phyloP scores from a whole-genome alignment of 1,284 basidiomycete species.

The Fomitopsis betulina region DNA sequence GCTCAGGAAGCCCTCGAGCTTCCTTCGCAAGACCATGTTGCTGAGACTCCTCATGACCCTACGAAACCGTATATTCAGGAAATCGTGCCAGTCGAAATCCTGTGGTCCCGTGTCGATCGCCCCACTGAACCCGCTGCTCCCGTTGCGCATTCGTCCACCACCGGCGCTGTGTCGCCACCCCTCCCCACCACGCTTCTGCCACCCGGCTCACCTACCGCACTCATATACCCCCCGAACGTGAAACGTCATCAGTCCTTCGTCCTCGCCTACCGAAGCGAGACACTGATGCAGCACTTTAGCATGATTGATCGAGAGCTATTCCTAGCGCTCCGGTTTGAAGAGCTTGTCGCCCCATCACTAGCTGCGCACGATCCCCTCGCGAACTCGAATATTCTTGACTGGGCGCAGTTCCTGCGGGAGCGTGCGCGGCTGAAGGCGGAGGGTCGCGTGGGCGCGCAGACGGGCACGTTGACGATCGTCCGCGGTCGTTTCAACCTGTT shows the following conservation, averaged over 20 bases:
- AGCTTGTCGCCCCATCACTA: constrained; percentile 73
- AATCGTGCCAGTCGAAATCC: constrained; percentile 60
- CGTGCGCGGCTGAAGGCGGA: constrained; percentile 67
- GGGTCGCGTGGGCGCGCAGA: constrained; percentile 50
- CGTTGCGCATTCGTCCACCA: constrained; percentile 15
- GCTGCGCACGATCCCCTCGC: constrained; percentile 38
- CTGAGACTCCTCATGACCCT: constrained; percentile 29
- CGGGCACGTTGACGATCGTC: constrained; percentile 69
- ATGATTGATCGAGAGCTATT: constrained; percentile 89
- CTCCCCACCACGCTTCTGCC: constrained; percentile 13
- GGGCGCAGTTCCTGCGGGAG: constrained; percentile 79
- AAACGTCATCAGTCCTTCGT: constrained; percentile 62
- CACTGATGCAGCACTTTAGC: constrained; percentile 74
- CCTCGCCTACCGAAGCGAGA: constrained; percentile 51
- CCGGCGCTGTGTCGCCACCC: constrained; percentile 12
- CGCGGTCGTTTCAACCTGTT: constrained; percentile 88
- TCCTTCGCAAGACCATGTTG: neutral
- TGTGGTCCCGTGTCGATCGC: constrained; percentile 46
- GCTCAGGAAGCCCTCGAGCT: neutral
- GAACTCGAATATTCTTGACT: constrained; percentile 74
- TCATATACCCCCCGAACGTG: constrained; percentile 21
- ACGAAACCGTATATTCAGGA: constrained; percentile 54
- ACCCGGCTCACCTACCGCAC: constrained; percentile 6
- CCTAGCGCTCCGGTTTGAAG: constrained; percentile 78
- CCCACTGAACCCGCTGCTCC: constrained; percentile 32